Base-by-base conservation (phyloP, 331 rosid genomes). In the Quercus tomentella region DNA sequence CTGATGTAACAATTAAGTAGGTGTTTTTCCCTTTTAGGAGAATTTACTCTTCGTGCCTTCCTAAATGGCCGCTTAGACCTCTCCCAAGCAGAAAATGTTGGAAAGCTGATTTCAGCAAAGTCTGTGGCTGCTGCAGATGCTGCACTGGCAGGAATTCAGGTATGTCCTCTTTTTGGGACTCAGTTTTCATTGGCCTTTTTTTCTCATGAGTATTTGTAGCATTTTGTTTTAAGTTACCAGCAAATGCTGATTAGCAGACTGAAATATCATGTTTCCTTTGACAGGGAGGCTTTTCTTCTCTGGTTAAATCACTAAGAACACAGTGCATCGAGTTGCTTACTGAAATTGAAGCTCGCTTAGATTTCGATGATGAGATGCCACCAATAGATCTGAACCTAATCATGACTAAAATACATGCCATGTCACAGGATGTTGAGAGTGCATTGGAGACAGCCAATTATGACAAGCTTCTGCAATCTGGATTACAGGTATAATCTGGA, bases 11-110 rank as follows among this genome's bases (percentile, higher is more conserved):
- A 37, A 37, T 55, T 68, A 45, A 20, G 7, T 49, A 77, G 12
- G 45, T 69, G 11, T 77, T 35, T 83, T 73, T 26, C 30, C 56
- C 66, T 79, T 82, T 62, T 78, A 93, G 98, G 99, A 7, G 98
- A 95, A 86, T 95, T 93, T 82, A 93, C 99, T 60, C 96, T 95
- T 41, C 99, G 98, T 35, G 98, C 99, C 41, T 95, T 93, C 77
- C 91, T 95, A n/a, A 95, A 91, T 83, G 99, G 99, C 54, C 98
- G 98, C 21, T 83, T 95, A 70, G 99, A 95, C 85, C 90, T 95
- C 25, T 85, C 96, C 0, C 99, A 95, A 86, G 99, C 99, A 52
- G 99, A 95, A 85, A 93, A 91, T 77, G 92, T 95, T 69, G 97
- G 82, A 12, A 91, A 72, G 41, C 74, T 95, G 65, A 83, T 93